Base-by-base conservation (phyloP, 148 eudicot species). In the Rheum nobile region DNA sequence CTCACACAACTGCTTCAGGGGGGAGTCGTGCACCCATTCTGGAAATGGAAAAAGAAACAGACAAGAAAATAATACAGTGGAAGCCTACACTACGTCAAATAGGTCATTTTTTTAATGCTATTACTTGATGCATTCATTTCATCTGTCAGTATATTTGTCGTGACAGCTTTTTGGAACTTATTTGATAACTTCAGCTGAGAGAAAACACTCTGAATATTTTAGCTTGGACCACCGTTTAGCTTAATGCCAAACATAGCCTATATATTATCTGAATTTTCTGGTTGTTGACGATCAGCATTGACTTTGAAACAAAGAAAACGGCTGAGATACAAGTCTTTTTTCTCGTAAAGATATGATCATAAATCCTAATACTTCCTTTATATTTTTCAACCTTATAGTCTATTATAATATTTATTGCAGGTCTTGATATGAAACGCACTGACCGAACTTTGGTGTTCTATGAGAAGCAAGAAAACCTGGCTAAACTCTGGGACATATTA, bases 31-130 rank as follows among this genome's bases (percentile, higher is more conserved):
- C 71, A 8, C 48, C 73, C 50, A 71, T 71, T 71, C 29, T 22
- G 37, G 50, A 41, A 35, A 19, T 16, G 4, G 72, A 78, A 26
- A 72, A 34, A 63, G 70, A 71, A 67, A 39, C 57, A 61, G 83
- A 87, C 79, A 79, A 87, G 79, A 88, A 87, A 82, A 82, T 86
- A 76, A 90, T 95, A 75, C 89, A 95, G 67, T 95, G 99, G 99
- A 95, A 95, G 84, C 99, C 88, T 72, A 84, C 91, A 70, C 81
- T 95, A 72, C 99, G 90, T 84, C 99, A 95, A n/a, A 95, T 95
- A 88, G 99, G 99, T 91, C 78, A 78, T 88, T 87, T 35, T n/a
- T 57, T 22, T 11, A 22, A n/a, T 29, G 35, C 35, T 65, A 34
- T 5, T 16, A 16, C 11, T 17, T 24, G 39, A 65, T 65, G 32